phyloP scores from a whole-genome alignment of 2,329 filamentous ascomycete species.

The Bipolaris sorokiniana region DNA sequence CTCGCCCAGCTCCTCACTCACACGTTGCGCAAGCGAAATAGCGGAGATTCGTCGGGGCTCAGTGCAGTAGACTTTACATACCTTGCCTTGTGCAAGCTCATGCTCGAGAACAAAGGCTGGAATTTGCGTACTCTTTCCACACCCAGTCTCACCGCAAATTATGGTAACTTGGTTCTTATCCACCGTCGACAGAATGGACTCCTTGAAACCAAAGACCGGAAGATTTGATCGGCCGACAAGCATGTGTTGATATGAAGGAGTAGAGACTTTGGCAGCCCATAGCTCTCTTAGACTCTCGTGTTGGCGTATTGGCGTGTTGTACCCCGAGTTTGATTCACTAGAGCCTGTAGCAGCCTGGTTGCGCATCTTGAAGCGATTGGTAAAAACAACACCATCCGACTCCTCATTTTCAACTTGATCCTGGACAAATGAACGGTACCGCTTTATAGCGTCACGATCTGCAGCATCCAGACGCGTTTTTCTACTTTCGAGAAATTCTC shows the following conservation, averaged over 20 bases:
- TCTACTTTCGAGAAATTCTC: conserved; percentile 73
- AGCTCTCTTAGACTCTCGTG: conserved; percentile 56
- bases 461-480: conserved; percentile 72
- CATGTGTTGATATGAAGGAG: conserved; percentile 75
- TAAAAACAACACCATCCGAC: conserved; percentile 67
- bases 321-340: conserved; percentile 38
- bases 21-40: conserved; percentile 88
- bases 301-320: conserved; percentile 33
- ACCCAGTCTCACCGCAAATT: conserved; percentile 95
- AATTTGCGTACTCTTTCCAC: conserved; percentile 97
- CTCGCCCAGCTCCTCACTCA: conserved; percentile 94
- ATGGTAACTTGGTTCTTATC: conserved; percentile 85
- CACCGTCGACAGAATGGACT: conserved; percentile 78
- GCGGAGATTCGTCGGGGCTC: conserved; percentile 95
- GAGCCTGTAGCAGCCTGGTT: conserved; percentile 37
- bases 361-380: conserved; percentile 70
- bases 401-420: conserved; percentile 65
- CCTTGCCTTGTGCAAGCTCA: conserved; percentile 77
- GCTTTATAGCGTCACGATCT: conserved; percentile 72
- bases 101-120: conserved; percentile 92
- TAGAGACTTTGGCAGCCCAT: conserved; percentile 60
- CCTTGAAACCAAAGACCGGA: conserved; percentile 86
- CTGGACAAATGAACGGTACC: conserved; percentile 73
- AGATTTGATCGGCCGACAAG: conserved; percentile 76
- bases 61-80: conserved; percentile 93